A percentile compares a stretch with the other conserved stretches of the same genome.
phyloP scores from a whole-genome alignment of 805 yeast genomes.

The Lipomyces kockii region DNA sequence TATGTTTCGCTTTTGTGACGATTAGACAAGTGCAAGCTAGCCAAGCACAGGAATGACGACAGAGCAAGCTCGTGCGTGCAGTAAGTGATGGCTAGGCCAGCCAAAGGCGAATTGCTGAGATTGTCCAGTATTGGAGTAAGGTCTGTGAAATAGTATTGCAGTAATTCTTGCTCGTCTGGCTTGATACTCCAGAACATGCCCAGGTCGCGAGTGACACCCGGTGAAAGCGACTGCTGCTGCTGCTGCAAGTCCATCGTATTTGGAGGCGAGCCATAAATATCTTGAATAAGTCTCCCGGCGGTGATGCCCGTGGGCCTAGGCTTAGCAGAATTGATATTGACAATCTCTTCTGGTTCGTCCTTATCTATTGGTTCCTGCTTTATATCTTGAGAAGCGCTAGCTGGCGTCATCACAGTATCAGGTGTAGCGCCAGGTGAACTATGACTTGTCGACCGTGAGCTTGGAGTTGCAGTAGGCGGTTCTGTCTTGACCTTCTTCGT shows the following conservation, averaged over 20 bases:
- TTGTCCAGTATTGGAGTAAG: slow-evolving; percentile 34
- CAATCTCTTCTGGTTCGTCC: slow-evolving; percentile 3
- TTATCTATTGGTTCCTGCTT: background rate
- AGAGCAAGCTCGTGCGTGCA: slow-evolving; percentile 34
- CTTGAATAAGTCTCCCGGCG: background rate
- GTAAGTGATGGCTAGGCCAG: slow-evolving; percentile 33
- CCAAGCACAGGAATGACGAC: slow-evolving; percentile 30
- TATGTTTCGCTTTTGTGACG: slow-evolving; percentile 20
- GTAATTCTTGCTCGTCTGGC: slow-evolving; percentile 32
- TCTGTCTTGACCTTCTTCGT: slow-evolving; percentile 14
- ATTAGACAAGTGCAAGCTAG: slow-evolving; percentile 25
- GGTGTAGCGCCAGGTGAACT: background rate
- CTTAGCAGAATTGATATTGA: background rate
- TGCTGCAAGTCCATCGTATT: background rate
- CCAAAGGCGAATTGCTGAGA: slow-evolving; percentile 28
- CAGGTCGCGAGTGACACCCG: slow-evolving; percentile 18
- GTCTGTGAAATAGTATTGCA: slow-evolving; percentile 33
- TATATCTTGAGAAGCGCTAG: background rate
- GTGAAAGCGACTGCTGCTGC: slow-evolving; percentile 4
- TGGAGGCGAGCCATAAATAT: background rate
- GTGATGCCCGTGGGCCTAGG: background rate
- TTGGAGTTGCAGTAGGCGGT: background rate
- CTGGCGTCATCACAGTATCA: background rate
- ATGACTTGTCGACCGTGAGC: slow-evolving; percentile 2
- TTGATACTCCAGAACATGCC: slow-evolving; percentile 30